Evolutionary conservation across 768 basidiomycete genomes (phyloP).

Genomic region (Boletus fagicola): DNA sequence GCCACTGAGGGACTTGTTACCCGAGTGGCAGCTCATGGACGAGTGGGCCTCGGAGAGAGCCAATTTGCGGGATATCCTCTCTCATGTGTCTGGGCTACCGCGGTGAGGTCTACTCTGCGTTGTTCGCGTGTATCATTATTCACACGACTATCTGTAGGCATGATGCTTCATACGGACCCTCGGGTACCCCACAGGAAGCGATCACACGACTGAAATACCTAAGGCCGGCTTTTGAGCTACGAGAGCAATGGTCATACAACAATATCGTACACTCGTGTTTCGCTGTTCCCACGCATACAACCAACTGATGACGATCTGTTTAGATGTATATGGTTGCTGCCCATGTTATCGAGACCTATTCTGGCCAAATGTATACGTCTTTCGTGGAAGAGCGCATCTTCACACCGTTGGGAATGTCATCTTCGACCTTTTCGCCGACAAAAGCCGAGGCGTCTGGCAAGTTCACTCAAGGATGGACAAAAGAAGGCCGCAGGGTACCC

Average conservation of each 20-base stretch:
- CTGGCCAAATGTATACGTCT: slow-evolving; percentile 34
- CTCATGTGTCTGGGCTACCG: slow-evolving; percentile 42
- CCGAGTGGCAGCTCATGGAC: slow-evolving; percentile 43
- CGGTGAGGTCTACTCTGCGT: slow-evolving; percentile 22
- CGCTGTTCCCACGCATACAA: background rate
- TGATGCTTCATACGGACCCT: slow-evolving; percentile 31
- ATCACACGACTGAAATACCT: slow-evolving; percentile 30
- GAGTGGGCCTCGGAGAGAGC: slow-evolving; percentile 37
- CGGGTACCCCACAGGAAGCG: slow-evolving; percentile 27
- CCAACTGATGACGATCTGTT: background rate
- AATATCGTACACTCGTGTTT: slow-evolving; percentile 31
- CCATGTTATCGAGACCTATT: slow-evolving; percentile 35
- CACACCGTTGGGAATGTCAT: slow-evolving; percentile 39
- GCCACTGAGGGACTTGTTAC: slow-evolving; percentile 37
- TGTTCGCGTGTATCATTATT: background rate
- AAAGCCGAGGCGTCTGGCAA: slow-evolving; percentile 35
- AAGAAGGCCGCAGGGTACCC: slow-evolving; percentile 34
- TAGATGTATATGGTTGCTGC: slow-evolving; percentile 41
- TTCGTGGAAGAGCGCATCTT: slow-evolving; percentile 45
- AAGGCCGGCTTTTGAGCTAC: slow-evolving; percentile 34
- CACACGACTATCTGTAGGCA: slow-evolving; percentile 24
- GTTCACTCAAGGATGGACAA: slow-evolving; percentile 35
- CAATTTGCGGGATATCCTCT: slow-evolving; percentile 37
- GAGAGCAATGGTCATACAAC: slow-evolving; percentile 39
- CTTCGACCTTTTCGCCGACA: slow-evolving; percentile 37